Evolutionary conservation across 148 eudicot species (phyloP).

Genomic region (Dysphania ambrosioides): DNA sequence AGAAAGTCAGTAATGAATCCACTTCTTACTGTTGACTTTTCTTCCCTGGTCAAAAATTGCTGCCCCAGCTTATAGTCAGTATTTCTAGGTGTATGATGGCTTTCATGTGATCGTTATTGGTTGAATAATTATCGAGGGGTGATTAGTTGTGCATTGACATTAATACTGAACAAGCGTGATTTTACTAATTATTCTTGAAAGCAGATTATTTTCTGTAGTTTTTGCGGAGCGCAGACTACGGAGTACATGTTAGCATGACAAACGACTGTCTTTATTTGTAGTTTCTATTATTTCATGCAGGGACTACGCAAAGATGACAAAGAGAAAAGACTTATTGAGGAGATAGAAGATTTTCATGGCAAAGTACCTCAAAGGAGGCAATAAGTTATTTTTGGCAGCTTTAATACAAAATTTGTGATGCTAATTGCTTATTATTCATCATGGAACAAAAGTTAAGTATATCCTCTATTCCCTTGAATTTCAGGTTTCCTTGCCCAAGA

Average conservation of each 20-base stretch:
- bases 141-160: neutral
- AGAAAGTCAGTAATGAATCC: constrained; percentile 1
- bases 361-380: constrained; percentile 42
- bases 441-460: neutral
- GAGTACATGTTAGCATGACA: neutral
- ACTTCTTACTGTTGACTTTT: constrained; percentile 4
- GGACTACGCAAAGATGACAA: constrained; percentile 28
- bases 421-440: neutral
- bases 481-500: constrained; percentile 41
- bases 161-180: neutral
- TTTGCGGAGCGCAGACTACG: too few relatives aligned
- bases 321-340: constrained; percentile 22
- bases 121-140: neutral
- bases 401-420: neutral
- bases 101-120: neutral
- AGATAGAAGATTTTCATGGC: constrained; percentile 20
- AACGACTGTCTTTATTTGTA: neutral
- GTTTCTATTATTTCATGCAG: constrained; percentile 29
- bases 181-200: neutral
- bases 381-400: constrained; percentile 16
- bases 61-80: constrained; percentile 12
- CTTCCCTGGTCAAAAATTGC: constrained; percentile 16
- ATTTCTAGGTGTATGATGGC: neutral
- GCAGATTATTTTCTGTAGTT: neutral
- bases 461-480: constrained; percentile 1